These are phyloP conservation scores for Fusarium zealandicum DNA, from an alignment of 2,329 filamentous ascomycete species.

Conservation along the genomic window DNA sequence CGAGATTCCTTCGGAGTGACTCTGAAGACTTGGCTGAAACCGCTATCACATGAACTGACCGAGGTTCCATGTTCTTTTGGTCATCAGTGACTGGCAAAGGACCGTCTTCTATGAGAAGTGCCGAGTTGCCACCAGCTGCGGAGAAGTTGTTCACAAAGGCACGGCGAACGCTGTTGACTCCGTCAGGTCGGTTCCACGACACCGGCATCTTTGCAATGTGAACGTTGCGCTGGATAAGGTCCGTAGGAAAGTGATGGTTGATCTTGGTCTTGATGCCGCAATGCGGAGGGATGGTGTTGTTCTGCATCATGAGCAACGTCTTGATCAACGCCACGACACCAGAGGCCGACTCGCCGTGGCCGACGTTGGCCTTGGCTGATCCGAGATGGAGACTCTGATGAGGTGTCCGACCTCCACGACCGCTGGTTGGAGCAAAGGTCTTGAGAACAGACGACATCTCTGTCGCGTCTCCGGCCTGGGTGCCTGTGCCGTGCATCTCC, in stretches of 20 bases:
- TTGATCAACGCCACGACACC: conserved; percentile 45
- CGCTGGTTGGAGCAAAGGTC: conserved; percentile 15
- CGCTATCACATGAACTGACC: conserved; percentile 62
- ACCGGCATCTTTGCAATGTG: neutral
- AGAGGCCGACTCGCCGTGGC: conserved; percentile 40
- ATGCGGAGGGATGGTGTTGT: conserved; percentile 36
- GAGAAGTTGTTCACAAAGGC: conserved; percentile 73
- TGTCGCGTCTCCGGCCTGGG: conserved; percentile 54
- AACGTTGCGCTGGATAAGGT: neutral
- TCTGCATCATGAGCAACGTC: conserved; percentile 43
- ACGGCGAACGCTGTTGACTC: conserved; percentile 8
- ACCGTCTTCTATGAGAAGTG: conserved; percentile 69
- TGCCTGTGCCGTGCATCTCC: conserved; percentile 59
- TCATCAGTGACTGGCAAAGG: conserved; percentile 52
- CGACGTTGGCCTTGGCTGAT: conserved; percentile 45
- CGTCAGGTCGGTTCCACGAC: too few relatives aligned
- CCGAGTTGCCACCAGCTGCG: conserved; percentile 76
- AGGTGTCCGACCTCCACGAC: neutral
- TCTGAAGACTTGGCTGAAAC: conserved; percentile 62
- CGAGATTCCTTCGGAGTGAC: conserved; percentile 54
- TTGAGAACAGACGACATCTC: conserved; percentile 44
- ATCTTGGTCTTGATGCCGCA: neutral
- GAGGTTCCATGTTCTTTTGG: conserved; percentile 57
- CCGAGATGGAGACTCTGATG: conserved; percentile 31
- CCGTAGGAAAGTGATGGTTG: neutral